A percentile compares a stretch with the other conserved stretches of the same genome.
These are phyloP conservation scores for Gossypium rotundifolium DNA, from an alignment of 345 rosid genomes.

Conservation along the genomic window DNA sequence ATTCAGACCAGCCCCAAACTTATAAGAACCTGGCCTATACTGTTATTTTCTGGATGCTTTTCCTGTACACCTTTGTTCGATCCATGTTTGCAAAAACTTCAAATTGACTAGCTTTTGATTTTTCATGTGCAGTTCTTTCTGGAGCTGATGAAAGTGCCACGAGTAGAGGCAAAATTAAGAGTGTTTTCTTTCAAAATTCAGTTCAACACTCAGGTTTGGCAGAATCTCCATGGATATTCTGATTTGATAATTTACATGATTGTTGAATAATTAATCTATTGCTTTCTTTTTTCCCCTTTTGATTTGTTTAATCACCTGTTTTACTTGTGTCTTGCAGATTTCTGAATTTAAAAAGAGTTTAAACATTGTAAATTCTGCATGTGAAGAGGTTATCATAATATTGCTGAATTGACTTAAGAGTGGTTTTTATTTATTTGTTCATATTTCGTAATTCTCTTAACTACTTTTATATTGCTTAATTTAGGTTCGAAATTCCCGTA, in stretches of 20 bases:
- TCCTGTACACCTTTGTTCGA: not conserved
- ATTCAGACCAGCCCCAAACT: not conserved
- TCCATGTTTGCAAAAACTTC: not conserved
- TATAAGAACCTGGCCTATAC: not conserved
- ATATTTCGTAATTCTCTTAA: conserved; percentile 7
- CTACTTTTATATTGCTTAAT: conserved; percentile 14
- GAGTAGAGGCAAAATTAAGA: conserved; percentile 90
- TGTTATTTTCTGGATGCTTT: not conserved
- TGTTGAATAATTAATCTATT: conserved; percentile 14
- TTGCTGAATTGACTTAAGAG: conserved; percentile 12
- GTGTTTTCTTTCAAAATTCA: conserved; percentile 97
- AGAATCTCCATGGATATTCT: conserved; percentile 35
- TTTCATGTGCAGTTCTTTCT: conserved; percentile 61
- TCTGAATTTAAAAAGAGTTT: conserved; percentile 81
- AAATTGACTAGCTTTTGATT: not conserved
- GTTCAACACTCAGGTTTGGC: conserved; percentile 86
- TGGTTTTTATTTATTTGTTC: not conserved
- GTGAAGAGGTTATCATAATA: conserved; percentile 62
- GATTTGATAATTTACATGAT: conserved; percentile 18
- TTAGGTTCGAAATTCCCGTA: conserved; percentile 76
- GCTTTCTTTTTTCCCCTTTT: not conserved
- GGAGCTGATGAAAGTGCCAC: conserved; percentile 98
- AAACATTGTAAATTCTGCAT: conserved; percentile 79
- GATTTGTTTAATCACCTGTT: not conserved
- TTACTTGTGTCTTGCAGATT: conserved; percentile 42